Percentiles rank a stretch among this genome's conserved stretches.
phyloP scores from a whole-genome alignment of 345 rosid genomes.

The Eucalyptus cladocalyx region DNA sequence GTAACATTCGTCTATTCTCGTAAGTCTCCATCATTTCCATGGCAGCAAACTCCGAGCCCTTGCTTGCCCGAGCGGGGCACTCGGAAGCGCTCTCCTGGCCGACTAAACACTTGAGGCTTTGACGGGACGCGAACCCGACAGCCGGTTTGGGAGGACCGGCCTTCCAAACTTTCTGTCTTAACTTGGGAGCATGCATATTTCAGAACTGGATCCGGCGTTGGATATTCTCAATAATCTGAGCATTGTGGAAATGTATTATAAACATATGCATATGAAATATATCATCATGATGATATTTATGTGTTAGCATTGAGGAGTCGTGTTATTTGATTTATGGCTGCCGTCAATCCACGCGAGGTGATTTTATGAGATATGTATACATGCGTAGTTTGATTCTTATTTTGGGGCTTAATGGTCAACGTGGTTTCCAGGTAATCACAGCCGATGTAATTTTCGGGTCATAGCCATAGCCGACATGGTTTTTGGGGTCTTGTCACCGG shows the following conservation, averaged over 20 bases:
- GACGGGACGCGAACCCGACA: neutral
- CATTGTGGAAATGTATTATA: too few species aligned
- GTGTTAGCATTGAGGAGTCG: neutral
- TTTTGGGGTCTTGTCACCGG: neutral
- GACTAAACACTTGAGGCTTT: neutral
- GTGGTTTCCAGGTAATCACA: neutral
- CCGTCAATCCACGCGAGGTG: neutral
- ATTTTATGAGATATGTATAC: neutral
- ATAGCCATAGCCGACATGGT: too few species aligned
- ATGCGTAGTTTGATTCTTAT: too few species aligned
- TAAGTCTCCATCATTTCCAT: neutral
- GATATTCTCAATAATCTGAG: too few species aligned
- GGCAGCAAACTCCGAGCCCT: neutral
- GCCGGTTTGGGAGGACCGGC: neutral
- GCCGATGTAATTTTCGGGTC: too few species aligned
- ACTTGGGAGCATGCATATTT: neutral
- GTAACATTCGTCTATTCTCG: neutral
- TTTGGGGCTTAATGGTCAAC: neutral
- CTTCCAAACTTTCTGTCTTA: neutral
- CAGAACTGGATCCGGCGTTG: neutral
- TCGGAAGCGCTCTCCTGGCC: neutral
- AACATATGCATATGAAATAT: too few species aligned
- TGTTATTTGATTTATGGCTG: neutral
- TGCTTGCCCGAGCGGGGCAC: neutral
- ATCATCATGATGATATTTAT: neutral